A percentile compares a stretch with the other conserved stretches of the same genome.
Evolutionary conservation across 108 stramenopile genomes (phyloP).

Genomic region (Conticribra weissflogii): DNA sequence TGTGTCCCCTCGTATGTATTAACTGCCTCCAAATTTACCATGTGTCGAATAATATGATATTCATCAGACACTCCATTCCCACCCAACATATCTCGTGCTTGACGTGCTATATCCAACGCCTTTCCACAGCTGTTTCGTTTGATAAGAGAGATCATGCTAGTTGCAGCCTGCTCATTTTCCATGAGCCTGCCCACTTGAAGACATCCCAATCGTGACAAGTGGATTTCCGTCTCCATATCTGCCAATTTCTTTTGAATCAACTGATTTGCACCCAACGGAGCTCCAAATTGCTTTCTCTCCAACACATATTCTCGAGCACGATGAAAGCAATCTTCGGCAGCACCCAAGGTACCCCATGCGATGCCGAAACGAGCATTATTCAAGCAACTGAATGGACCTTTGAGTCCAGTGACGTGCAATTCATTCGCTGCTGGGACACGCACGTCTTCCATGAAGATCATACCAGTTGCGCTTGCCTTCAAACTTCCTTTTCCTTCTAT

Average conservation of each 20-base stretch:
- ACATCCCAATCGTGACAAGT: conserved; percentile 68
- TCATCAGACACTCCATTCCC: conserved; percentile 97
- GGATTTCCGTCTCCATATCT: conserved; percentile 92
- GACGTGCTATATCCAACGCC: conserved; percentile 87
- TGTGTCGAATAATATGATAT: conserved; percentile 96
- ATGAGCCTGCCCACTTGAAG: conserved; percentile 89
- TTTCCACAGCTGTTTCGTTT: conserved; percentile 96
- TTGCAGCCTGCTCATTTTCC: conserved; percentile 73
- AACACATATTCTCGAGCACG: conserved; percentile 86
- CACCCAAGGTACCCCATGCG: conserved; percentile 94
- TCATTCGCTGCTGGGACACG: conserved; percentile 68
- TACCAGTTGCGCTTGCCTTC: conserved; percentile 87
- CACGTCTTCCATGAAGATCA: conserved; percentile 94
- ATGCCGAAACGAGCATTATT: conserved; percentile 97
- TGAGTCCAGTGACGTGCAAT: conserved; percentile 63
- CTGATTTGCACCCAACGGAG: conserved; percentile 94
- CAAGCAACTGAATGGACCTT: conserved; percentile 92
- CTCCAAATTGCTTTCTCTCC: conserved; percentile 91
- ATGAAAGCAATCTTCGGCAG: conserved; percentile 90
- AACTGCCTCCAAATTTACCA: conserved; percentile 96
- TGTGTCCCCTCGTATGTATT: conserved; percentile 99
- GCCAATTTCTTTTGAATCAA: conserved; percentile 95
- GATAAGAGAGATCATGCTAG: conserved; percentile 92
- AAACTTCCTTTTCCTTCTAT: conserved; percentile 94
- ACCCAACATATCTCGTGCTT: conserved; percentile 92